A percentile compares a stretch with the other conserved stretches of the same genome.
Evolutionary conservation across 176 grass and related monocot genomes (phyloP).

Genomic region (Aegilops speltoides): DNA sequence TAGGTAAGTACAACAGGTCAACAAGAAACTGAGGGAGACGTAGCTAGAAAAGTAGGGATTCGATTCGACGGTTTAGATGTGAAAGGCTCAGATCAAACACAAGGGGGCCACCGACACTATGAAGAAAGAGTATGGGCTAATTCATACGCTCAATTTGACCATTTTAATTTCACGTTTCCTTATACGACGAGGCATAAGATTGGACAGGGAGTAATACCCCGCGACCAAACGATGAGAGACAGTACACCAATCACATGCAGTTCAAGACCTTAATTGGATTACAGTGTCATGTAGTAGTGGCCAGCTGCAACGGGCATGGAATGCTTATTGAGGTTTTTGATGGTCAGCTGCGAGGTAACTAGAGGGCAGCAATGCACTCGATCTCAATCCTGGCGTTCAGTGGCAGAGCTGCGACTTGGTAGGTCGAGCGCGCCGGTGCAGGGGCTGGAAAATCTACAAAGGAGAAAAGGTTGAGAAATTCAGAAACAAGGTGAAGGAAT

Average conservation of each 20-base stretch:
- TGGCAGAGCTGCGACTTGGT: constrained; percentile 89
- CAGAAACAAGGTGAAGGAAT: not conserved
- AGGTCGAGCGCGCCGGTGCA: constrained; percentile 81
- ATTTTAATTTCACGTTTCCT: not conserved
- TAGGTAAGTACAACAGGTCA: not conserved
- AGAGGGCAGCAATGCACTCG: constrained; percentile 84
- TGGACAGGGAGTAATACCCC: not conserved
- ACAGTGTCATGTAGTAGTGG: not conserved
- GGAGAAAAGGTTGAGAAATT: not conserved
- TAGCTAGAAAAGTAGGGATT: not conserved
- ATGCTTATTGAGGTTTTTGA: constrained; percentile 33
- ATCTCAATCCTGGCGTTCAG: constrained; percentile 94
- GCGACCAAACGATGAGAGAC: not conserved
- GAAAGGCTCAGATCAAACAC: not conserved
- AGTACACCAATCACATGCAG: not conserved
- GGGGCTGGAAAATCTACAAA: constrained; percentile 74
- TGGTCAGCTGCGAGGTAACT: not conserved
- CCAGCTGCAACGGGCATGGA: constrained; percentile 8
- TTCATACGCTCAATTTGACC: not conserved
- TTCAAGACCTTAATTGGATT: constrained; percentile 7
- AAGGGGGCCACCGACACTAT: not conserved
- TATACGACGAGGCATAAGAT: not conserved
- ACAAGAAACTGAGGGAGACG: not conserved
- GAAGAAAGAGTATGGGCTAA: too few relatives aligned
- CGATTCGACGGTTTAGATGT: not conserved